Evolutionary conservation across 2,329 filamentous ascomycete species (phyloP).

Genomic region (Plenodomus tracheiphilus): DNA sequence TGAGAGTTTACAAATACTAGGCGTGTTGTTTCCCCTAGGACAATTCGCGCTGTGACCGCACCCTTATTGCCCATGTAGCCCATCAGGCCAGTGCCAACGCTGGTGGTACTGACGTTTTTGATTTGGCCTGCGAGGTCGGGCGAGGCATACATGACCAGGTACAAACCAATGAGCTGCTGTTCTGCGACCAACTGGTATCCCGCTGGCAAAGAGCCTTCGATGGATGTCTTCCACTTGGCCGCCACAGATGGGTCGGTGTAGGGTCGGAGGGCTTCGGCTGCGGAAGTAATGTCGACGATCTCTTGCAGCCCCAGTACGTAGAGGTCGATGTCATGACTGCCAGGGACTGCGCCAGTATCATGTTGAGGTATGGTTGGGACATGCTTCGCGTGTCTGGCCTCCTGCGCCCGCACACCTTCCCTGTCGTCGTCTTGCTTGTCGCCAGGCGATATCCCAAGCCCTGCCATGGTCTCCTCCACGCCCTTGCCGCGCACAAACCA

Average conservation of each 20-base stretch:
- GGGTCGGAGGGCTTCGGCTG: slow-evolving; percentile 75
- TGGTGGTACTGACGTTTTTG: slow-evolving; percentile 78
- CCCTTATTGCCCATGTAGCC: slow-evolving; percentile 98
- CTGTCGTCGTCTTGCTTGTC: slow-evolving; percentile 37
- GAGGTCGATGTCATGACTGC: slow-evolving; percentile 74
- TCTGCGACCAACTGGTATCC: slow-evolving; percentile 78
- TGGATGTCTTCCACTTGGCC: slow-evolving; percentile 77
- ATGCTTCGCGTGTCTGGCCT: slow-evolving; percentile 50
- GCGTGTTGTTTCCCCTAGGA: slow-evolving; percentile 86
- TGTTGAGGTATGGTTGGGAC: slow-evolving; percentile 49
- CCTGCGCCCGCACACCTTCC: slow-evolving; percentile 54
- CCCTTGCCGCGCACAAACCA: slow-evolving; percentile 87
- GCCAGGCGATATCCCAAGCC: slow-evolving; percentile 45
- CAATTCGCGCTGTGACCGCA: slow-evolving; percentile 76
- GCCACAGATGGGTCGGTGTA: slow-evolving; percentile 74
- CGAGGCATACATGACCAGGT: slow-evolving; percentile 84
- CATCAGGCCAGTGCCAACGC: slow-evolving; percentile 84
- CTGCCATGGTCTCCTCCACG: slow-evolving; percentile 64
- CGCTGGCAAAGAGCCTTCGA: slow-evolving; percentile 72
- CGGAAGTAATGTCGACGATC: slow-evolving; percentile 81
- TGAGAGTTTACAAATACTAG: slow-evolving; percentile 92
- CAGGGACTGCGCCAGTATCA: slow-evolving; percentile 54
- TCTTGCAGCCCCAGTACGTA: slow-evolving; percentile 93
- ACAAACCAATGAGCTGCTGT: slow-evolving; percentile 83
- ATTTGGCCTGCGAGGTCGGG: slow-evolving; percentile 74